Percentiles rank a stretch among this genome's conserved stretches.
These are phyloP conservation scores for Penicillium taxi DNA, from an alignment of 495 filamentous ascomycete species.

Conservation along the genomic window DNA sequence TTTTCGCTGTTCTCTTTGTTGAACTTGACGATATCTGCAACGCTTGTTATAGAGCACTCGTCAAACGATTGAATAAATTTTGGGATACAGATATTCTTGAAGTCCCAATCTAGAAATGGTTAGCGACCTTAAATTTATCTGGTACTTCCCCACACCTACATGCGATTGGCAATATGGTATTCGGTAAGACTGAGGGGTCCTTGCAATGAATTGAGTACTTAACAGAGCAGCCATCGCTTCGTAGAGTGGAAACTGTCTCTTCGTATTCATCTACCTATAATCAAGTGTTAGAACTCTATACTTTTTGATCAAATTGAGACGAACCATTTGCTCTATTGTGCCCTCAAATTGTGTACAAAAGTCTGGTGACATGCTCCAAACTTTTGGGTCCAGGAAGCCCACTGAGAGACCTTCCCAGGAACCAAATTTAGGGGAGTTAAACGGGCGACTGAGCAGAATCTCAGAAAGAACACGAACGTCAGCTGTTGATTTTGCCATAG, in stretches of 20 bases:
- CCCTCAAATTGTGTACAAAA: slow-evolving; percentile 2
- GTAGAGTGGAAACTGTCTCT: slow-evolving; percentile 2
- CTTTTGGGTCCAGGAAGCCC: slow-evolving; percentile 2
- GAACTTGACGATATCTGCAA: slow-evolving; percentile 3
- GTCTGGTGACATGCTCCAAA: neutral
- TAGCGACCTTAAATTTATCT: neutral
- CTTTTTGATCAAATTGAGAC: neutral
- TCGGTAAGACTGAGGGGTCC: slow-evolving; percentile 1
- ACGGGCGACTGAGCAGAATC: slow-evolving; percentile 1
- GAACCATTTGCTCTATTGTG: slow-evolving; percentile 4
- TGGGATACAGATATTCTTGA: slow-evolving; percentile 3
- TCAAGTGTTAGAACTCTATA: neutral
- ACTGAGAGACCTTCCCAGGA: slow-evolving; percentile 3
- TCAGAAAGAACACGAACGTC: slow-evolving; percentile 5
- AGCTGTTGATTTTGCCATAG: slow-evolving; percentile 4
- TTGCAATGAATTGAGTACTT: neutral
- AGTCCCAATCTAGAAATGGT: slow-evolving; percentile 3
- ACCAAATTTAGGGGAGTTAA: neutral
- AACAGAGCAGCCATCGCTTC: slow-evolving; percentile 1
- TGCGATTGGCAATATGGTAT: slow-evolving; percentile 3
- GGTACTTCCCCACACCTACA: neutral
- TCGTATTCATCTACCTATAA: slow-evolving; percentile 2
- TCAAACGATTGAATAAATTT: slow-evolving; percentile 1
- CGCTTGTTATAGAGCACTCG: slow-evolving; percentile 3
- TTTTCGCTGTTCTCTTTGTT: slow-evolving; percentile 2